Base-by-base conservation (phyloP, 2,329 filamentous ascomycete species). In the Cordyceps cicadae region DNA sequence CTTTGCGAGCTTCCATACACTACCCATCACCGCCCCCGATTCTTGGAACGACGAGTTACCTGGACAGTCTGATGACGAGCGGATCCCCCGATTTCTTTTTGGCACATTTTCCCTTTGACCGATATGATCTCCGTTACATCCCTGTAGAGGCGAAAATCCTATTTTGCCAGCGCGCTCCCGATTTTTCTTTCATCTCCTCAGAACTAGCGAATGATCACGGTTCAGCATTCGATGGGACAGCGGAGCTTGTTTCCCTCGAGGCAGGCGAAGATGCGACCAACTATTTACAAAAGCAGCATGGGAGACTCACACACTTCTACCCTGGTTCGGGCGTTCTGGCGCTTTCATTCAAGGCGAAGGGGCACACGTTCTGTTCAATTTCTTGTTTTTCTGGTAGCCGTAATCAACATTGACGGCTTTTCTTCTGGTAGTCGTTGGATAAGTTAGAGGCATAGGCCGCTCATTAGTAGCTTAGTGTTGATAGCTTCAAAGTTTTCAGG, bases 211-310 rank as follows among this genome's bases (percentile, higher is more conserved):
- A n/a, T 49, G 24, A 52, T 26, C 26, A 53, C 52, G 56, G 49
- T 14, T 45, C 34, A 29, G 37, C 34, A 32, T 32, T 39, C 24
- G 6, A 34, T 17, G 34, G 37, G 46, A 48, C 24, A 15, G 46
- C 54, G 19, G 32, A 43, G 46, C 46, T 39, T 49, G 43, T 49
- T 49, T 39, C 29, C 45, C 5, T 46, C 15, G 14, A 45, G 45
- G 39, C 54, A 39, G 37, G 43, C 37, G 54, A 57, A 37, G 54
- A 49, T 26, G 54, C 54, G 26, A 49, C 19, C 29, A 19, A 39
- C 43, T 51, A 51, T 51, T 51, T 51, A 58, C 37, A 51, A 21
- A 43, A 41, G 48, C 55, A 58, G 46, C 46, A 51, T 51, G 55
- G 46, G 34, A 50, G 11, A 32, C 5, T 32, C 12, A 51, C 43